phyloP scores from a whole-genome alignment of 306 rosid genomes.

The Gleditsia sinensis region DNA sequence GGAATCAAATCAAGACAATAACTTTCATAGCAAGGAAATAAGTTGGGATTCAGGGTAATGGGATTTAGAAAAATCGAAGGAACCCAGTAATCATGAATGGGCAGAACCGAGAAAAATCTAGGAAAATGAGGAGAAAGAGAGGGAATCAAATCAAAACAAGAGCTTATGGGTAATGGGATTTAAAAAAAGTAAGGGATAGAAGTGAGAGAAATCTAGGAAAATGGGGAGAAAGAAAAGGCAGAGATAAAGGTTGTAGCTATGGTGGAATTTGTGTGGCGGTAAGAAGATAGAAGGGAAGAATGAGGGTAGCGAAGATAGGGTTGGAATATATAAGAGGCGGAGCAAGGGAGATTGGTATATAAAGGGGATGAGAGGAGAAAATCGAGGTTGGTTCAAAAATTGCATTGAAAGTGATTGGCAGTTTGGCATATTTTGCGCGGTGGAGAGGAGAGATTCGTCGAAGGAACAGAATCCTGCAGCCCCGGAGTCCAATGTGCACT shows the following conservation, averaged over 20 bases:
- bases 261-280: not conserved
- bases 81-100: no score
- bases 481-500: not conserved
- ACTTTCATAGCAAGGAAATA: no score
- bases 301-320: not conserved
- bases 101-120: no score
- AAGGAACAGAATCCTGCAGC: not conserved
- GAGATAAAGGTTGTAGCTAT: not conserved
- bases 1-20: no score
- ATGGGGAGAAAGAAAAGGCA: not conserved
- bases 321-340: not conserved
- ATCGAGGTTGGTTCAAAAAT: not conserved
- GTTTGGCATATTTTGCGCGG: slow-evolving; percentile 43
- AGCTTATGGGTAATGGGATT: not conserved
- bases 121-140: no score
- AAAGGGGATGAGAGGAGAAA: not conserved
- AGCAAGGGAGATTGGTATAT: not conserved
- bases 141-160: no score
- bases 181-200: no score
- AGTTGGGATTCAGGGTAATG: no score
- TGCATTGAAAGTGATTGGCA: not conserved
- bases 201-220: slow-evolving; percentile 6
- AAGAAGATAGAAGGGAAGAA: not conserved
- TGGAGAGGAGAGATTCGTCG: not conserved
- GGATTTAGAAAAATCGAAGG: no score